These are phyloP conservation scores for Alternaria rosae DNA, from an alignment of 2,329 filamentous ascomycete genomes.

Conservation along the genomic window DNA sequence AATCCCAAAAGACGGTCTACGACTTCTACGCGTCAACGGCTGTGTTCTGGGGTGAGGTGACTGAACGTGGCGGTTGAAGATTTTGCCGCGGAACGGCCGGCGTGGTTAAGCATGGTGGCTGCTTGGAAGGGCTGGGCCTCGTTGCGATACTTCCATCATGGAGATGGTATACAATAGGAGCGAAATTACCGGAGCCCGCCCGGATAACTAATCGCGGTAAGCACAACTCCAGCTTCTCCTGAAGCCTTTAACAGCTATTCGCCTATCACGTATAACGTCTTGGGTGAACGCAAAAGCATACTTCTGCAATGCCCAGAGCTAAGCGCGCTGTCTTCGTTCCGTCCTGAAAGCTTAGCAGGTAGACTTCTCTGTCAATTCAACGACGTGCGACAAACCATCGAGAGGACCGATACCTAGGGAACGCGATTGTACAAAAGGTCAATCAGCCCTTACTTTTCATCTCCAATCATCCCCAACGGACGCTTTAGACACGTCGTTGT, in stretches of 20 bases:
- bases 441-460: neutral
- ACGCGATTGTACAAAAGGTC: neutral
- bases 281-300: neutral
- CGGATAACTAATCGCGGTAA: neutral
- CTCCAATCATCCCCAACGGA: rapidly evolving
- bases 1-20: neutral
- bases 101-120: neutral
- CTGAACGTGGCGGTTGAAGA: neutral
- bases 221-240: neutral
- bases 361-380: neutral
- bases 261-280: neutral
- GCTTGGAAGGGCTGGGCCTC: neutral
- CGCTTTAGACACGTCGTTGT: neutral
- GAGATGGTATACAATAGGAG: neutral
- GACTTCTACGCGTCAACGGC: neutral
- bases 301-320: neutral
- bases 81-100: constrained; percentile 1
- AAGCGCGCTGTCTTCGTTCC: neutral
- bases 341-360: neutral
- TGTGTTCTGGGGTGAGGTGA: neutral
- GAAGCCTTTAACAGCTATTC: neutral
- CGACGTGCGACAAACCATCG: neutral
- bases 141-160: neutral
- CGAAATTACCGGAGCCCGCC: neutral
- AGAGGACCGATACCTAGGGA: neutral